Evolutionary conservation across 176 grass and related monocot species (phyloP).

Genomic region (Zea mays): DNA sequence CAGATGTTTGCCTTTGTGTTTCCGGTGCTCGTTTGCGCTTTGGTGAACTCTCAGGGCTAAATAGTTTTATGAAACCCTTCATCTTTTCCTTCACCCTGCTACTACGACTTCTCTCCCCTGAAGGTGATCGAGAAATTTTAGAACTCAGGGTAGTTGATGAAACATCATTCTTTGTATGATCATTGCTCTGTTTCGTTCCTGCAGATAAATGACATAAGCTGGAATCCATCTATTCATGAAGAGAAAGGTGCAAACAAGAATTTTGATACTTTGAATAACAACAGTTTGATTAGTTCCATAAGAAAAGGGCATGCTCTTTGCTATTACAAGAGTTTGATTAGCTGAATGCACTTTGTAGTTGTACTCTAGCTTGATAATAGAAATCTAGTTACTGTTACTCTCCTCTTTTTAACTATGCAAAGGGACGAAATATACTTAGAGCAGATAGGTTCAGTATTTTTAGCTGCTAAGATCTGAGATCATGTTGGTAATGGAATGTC

Average conservation of each 20-base stretch:
- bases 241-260: constrained; percentile 10
- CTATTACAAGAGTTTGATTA: constrained; percentile 18
- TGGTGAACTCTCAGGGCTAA: constrained; percentile 67
- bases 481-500: constrained; percentile 3
- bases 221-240: constrained; percentile 39
- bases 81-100: constrained; percentile 72
- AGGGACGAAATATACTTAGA: background rate
- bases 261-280: constrained; percentile 19
- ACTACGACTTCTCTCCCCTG: constrained; percentile 54
- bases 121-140: constrained; percentile 43
- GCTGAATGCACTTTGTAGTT: background rate
- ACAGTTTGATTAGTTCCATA: background rate
- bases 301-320: background rate
- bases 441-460: background rate
- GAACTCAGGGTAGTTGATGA: constrained; percentile 29
- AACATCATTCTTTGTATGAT: constrained; percentile 37
- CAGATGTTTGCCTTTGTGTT: constrained; percentile 38
- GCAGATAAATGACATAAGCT: constrained; percentile 36
- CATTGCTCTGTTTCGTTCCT: constrained; percentile 37
- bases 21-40: constrained; percentile 58
- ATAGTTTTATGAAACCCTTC: constrained; percentile 83
- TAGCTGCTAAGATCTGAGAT: background rate
- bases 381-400: constrained; percentile 12
- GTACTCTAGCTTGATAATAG: background rate
- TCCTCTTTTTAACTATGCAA: constrained; percentile 1